A percentile compares a stretch with the other conserved stretches of the same genome.
Evolutionary conservation across 2,329 filamentous ascomycete genomes (phyloP).

Genomic region (Fusarium nodosum): DNA sequence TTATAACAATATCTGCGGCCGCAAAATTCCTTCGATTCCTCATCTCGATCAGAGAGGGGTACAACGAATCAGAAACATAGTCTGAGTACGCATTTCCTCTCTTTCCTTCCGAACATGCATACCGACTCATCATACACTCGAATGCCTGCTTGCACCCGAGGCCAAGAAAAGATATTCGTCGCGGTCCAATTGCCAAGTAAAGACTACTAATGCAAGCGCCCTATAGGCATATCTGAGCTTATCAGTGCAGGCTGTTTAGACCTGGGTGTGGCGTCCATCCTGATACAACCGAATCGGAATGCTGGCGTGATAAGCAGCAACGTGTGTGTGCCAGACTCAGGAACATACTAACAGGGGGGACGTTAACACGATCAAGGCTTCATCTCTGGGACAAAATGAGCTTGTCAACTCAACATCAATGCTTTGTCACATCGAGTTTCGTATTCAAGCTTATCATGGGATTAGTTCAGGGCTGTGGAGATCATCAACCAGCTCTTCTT

Average conservation of each 20-base stretch:
- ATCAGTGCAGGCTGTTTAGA: constrained; percentile 46
- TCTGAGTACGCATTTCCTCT: constrained; percentile 4
- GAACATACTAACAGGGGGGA: constrained; percentile 28
- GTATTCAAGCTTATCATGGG: constrained; percentile 15
- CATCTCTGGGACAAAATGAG: constrained; percentile 12
- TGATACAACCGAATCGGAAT: constrained; percentile 35
- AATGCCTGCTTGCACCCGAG: constrained; percentile 13
- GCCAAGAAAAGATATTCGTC: constrained; percentile 37
- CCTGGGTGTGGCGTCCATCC: constrained; percentile 41
- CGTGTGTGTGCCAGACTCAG: constrained; percentile 33
- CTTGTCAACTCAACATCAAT: background rate
- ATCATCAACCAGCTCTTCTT: constrained; percentile 34
- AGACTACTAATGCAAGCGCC: constrained; percentile 22
- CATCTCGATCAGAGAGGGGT: constrained; percentile 11
- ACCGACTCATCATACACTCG: constrained; percentile 8
- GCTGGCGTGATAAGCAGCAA: constrained; percentile 40
- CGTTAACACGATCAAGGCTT: constrained; percentile 6
- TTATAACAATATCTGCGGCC: constrained; percentile 7
- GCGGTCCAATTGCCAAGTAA: constrained; percentile 42
- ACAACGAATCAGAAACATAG: background rate
- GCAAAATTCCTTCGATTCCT: constrained; percentile 9
- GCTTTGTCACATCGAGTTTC: background rate
- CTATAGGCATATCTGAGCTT: constrained; percentile 44
- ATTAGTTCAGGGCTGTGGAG: constrained; percentile 3
- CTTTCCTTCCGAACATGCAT: background rate